Percentiles rank a stretch among this genome's conserved stretches.
Conservation (phyloP, 31 red algal species). For the Porphyra umbilicalis region DNA sequence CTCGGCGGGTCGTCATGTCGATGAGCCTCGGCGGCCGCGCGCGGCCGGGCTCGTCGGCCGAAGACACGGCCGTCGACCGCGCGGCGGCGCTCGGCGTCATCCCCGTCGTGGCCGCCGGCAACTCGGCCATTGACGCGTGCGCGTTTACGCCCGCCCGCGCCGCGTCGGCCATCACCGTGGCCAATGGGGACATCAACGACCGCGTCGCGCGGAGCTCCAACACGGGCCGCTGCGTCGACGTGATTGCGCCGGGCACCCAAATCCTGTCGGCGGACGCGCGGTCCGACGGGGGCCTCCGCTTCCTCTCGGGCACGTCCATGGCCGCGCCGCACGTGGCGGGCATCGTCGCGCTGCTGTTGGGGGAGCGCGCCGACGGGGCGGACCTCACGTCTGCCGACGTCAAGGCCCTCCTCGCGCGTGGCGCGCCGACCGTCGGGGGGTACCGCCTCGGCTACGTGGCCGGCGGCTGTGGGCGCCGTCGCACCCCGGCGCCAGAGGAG, state of each 20-base stretch:
- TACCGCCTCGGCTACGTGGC: background rate
- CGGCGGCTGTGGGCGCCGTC: background rate
- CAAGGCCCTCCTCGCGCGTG: background rate
- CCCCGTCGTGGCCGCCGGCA: constrained; percentile 37
- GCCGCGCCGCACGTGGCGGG: constrained; percentile 37
- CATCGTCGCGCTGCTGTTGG: constrained; percentile 26
- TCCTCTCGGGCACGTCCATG: constrained; percentile 15
- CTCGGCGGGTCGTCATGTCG: constrained; percentile 20
- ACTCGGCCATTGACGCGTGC: constrained; percentile 11
- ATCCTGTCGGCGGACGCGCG: background rate
- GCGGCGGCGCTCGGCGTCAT: constrained; percentile 9
- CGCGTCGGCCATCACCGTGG: constrained; percentile 45
- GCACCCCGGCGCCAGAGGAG: background rate
- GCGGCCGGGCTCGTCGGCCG: background rate
- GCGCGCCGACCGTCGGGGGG: background rate
- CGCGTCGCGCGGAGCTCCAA: constrained; percentile 30
- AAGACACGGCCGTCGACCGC: constrained; percentile 12
- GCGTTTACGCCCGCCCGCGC: constrained; percentile 7
- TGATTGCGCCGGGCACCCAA: constrained; percentile 26
- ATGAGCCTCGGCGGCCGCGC: constrained; percentile 19
- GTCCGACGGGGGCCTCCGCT: background rate
- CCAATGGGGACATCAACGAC: constrained; percentile 3
- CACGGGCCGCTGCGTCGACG: constrained; percentile 32
- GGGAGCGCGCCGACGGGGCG: constrained; percentile 8
- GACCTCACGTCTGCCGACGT: background rate